Base-by-base conservation (phyloP, 257 asterid genomes). In the Ilex aquifolium region DNA sequence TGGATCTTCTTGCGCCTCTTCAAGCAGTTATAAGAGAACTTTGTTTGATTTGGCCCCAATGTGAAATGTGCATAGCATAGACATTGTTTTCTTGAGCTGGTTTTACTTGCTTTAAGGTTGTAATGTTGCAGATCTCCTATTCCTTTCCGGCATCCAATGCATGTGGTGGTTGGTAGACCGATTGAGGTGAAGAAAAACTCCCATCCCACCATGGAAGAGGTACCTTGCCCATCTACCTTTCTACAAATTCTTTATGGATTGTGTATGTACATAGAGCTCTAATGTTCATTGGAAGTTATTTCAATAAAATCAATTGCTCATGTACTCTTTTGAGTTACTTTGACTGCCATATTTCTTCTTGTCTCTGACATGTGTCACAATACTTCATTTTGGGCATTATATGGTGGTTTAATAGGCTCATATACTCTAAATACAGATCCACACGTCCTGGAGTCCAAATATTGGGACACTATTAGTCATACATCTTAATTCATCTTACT, bases 151-250 rank as follows among this genome's bases (percentile, higher is more conserved):
- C 82, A 52, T 56, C 99, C 96, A 12, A 67, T 93, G 85, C 90
- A 93, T 71, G 92, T 93, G 65, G 97, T 90, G 67, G 96, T 93
- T 74, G 99, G 99, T 52, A 86, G 65, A 59, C 99, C 99, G 2
- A 87, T 93, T 70, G 27, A 57, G 63, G 61, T 84, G 59, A 62
- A 83, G 82, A 90, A 77, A 80, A 87, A 83, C 65, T 72, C 90
- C 5, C 77, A 84, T 31, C 99, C 99, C 30, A 73, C 95, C 30
- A 40, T 6, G n/a, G 92, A 84, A 73, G 96, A 87, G 99, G 99
- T 84, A 81, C 55, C 32, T 61, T 59, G 46, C 59, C 50, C 44
- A 40, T 65, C 2, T 13, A 53, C 15, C 36, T 51, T 61, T 53
- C 27, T 53, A 7, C 57, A 14, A 49, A 11, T 14, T 50, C 5